Base-by-base conservation (phyloP, 331 rosid genomes). In the Telfairia occidentalis region DNA sequence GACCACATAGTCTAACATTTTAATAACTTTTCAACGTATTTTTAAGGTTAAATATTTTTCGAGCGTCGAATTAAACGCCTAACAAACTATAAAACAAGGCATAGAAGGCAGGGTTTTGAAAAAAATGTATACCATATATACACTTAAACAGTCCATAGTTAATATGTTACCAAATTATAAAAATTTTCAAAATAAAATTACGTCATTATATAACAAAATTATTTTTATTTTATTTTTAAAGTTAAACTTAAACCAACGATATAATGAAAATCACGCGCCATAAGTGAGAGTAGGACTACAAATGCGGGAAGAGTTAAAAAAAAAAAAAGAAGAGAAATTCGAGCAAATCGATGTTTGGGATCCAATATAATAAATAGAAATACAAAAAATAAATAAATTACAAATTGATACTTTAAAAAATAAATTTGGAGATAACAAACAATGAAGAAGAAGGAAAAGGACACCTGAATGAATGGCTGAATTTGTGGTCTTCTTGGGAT, bases 391-490 rank as follows among this genome's bases (percentile, higher is more conserved):
- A 15, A 45, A 42, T 60, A 15, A 29, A 9, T 15, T 40, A 23
- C 6, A 13, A 13, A 4, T 64, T 2, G 3, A 12, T 28, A 9
- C 13, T 2, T 0, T 0, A 16, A 63, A 35, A 16, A 70, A 7
- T 3, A 9, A 34, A 35, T 32, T 18, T 63, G 9, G 45, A 71
- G 37, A 30, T 18, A 67, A 67, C 45, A 48, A 71, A 48, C 75
- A 48, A 70, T 16, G 75, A 71, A 46, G 70, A 37, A 38, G 60
- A 29, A n/a, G 19, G 37, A 42, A 24, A 42, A 71, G 76, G 76
- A 71, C 76, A 71, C 76, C 76, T 49, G 76, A 71, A 71, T 28
- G 43, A 30, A 30, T 71, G 76, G 76, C 61, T 71, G 76, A 71
- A 71, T 71, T 71, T 71, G 30, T 71, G 76, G 76, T 71, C 38